Conservation (phyloP, 805 yeast genomes). For the Zygosaccharomyces rouxii region DNA sequence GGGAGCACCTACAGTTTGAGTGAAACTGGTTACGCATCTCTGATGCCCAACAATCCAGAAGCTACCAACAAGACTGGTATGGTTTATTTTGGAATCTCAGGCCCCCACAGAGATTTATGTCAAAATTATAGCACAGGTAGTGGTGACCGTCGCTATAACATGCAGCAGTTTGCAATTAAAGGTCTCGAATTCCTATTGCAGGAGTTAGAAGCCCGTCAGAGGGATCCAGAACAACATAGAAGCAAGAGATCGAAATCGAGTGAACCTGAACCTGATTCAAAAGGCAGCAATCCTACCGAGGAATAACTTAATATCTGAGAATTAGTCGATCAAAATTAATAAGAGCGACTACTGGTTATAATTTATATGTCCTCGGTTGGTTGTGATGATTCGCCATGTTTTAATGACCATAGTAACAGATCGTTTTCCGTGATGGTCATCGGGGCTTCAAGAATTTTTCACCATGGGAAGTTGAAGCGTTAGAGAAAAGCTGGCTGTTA, state of each 20-base stretch:
- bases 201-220: slow-evolving; percentile 35
- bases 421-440: neutral
- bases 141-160: slow-evolving; percentile 57
- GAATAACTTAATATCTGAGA: too few species aligned
- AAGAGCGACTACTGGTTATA: too few species aligned
- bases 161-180: slow-evolving; percentile 67
- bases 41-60: slow-evolving; percentile 38
- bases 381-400: neutral
- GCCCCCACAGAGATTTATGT: slow-evolving; percentile 56
- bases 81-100: slow-evolving; percentile 66
- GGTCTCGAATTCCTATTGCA: slow-evolving; percentile 61
- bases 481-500: neutral
- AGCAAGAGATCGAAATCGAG: slow-evolving; percentile 8
- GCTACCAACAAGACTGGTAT: slow-evolving; percentile 43
- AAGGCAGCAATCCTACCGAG: neutral
- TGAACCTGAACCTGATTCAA: neutral
- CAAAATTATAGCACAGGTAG: slow-evolving; percentile 42
- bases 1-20: slow-evolving; percentile 80
- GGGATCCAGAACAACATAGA: slow-evolving; percentile 4
- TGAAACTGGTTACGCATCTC: slow-evolving; percentile 81
- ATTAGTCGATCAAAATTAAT: too few species aligned
- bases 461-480: neutral
- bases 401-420: neutral
- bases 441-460: neutral
- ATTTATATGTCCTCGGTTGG: too few species aligned